Evolutionary conservation across 2,329 filamentous ascomycete genomes (phyloP).

Genomic region (Paecilomyces formosus): DNA sequence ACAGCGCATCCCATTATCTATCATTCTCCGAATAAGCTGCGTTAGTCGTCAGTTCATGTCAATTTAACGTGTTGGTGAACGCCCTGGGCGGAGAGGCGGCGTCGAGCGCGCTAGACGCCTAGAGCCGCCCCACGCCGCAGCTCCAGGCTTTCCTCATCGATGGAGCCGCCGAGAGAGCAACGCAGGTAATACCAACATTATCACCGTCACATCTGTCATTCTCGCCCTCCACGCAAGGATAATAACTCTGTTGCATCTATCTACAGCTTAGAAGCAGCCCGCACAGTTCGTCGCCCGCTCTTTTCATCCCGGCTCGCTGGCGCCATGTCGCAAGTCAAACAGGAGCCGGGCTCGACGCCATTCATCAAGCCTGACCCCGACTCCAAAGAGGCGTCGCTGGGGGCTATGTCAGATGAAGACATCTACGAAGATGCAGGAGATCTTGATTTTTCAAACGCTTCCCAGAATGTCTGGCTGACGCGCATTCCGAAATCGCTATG

Average conservation of each 20-base stretch:
- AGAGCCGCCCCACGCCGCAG: background rate
- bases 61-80: background rate
- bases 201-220: background rate
- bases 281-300: background rate
- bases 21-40: background rate
- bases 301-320: constrained; percentile 2
- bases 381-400: constrained; percentile 26
- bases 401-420: constrained; percentile 52
- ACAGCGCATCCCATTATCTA: background rate
- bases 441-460: constrained; percentile 48
- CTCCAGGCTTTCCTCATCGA: background rate
- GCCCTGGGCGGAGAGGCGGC: background rate
- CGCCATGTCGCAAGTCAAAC: constrained; percentile 31
- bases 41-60: background rate
- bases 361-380: constrained; percentile 37
- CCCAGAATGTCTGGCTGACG: constrained; percentile 58
- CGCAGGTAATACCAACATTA: background rate
- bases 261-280: background rate
- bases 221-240: constrained; percentile 3
- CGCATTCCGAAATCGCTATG: constrained; percentile 74
- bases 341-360: constrained; percentile 28
- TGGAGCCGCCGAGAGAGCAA: background rate
- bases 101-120: background rate
- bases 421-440: constrained; percentile 63
- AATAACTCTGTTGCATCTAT: constrained; percentile 4